phyloP scores from a whole-genome alignment of 1,139 yeast species.

The Pichiaceae sp. region DNA sequence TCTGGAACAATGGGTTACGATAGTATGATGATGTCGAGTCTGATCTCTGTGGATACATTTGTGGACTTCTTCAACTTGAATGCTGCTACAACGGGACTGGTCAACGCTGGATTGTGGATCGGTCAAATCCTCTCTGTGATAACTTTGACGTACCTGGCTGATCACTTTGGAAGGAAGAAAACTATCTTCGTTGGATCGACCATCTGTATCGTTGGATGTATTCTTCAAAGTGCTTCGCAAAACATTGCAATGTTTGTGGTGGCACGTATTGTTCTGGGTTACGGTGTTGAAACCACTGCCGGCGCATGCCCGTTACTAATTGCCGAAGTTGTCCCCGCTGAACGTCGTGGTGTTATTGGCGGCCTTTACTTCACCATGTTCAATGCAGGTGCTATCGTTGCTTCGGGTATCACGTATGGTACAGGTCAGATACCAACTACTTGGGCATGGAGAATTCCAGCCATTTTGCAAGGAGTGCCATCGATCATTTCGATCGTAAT shows the following conservation, averaged over 20 bases:
- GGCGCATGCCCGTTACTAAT: slow-evolving; percentile 31
- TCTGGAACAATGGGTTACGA: slow-evolving; percentile 15
- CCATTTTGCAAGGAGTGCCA: slow-evolving; percentile 33
- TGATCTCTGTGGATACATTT: slow-evolving; percentile 11
- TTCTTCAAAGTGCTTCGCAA: slow-evolving; percentile 35
- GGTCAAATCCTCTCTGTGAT: slow-evolving; percentile 15
- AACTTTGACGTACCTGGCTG: slow-evolving; percentile 35
- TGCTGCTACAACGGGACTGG: slow-evolving; percentile 6
- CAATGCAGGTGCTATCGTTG: slow-evolving; percentile 40
- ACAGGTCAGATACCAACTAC: slow-evolving; percentile 18
- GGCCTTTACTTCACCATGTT: slow-evolving; percentile 39
- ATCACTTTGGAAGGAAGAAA: slow-evolving; percentile 27
- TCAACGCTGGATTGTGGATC: slow-evolving; percentile 10
- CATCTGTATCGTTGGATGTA: slow-evolving; percentile 29
- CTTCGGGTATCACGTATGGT: slow-evolving; percentile 35
- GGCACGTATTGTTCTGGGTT: slow-evolving; percentile 32
- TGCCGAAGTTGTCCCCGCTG: slow-evolving; percentile 33
- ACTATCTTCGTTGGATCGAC: slow-evolving; percentile 25
- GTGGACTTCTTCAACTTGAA: slow-evolving; percentile 6
- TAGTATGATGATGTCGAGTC: slow-evolving; percentile 19
- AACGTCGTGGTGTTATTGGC: slow-evolving; percentile 36
- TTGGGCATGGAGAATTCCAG: slow-evolving; percentile 39
- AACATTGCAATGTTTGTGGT: slow-evolving; percentile 28
- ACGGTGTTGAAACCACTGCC: slow-evolving; percentile 32
- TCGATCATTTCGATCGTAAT: neutral